Base-by-base conservation (phyloP, 768 basidiomycete genomes). In the Podaxis pistillaris region DNA sequence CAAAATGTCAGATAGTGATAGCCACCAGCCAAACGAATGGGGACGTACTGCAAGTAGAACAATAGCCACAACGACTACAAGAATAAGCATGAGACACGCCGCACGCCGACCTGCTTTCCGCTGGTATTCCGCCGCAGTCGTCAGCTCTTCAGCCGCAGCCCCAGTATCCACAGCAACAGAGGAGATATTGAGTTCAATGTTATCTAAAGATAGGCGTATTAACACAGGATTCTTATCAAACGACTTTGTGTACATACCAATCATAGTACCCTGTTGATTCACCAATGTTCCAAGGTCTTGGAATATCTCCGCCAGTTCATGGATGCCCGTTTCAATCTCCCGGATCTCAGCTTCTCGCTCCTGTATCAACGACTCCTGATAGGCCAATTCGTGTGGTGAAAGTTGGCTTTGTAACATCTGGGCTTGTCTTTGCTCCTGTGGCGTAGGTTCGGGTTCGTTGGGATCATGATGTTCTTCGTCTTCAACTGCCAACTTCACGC, bases 281-380 rank as follows among this genome's bases (percentile, higher is more conserved):
- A 99, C 96, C 51, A 99, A 81, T 15, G 94, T 96, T 49, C 96
- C 96, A 51, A 99, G 78, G 75, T 98, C 96, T 55, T 92, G 86
- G 82, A 99, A 98, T 70, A 99, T 98, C 75, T 98, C 94, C 28
- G 92, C 86, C 51, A 99, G 76, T 74, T 99, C 96, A 69, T 96
- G 94, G 60, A 99, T 98, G 6, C 97, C 96, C 6, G 86, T 88
- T 75, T 99, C 97, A 56, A 99, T 99, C 71, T 98, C 95, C 56
- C 91, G 86, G 59, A 98, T 98, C 70, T 98, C 97, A 0, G 81
- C 82, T 73, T 99, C 96, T 17, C 97, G 90, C 71, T 99, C 97
- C 56, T 90, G 88, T 58, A 97, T 94, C 40, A 98, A 78, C 9
- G 93, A 92, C 72, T 99, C 96, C 73, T 98, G 97, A 72, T 96